phyloP scores from a whole-genome alignment of 176 grass and related monocot species.

The Aegilops speltoides region DNA sequence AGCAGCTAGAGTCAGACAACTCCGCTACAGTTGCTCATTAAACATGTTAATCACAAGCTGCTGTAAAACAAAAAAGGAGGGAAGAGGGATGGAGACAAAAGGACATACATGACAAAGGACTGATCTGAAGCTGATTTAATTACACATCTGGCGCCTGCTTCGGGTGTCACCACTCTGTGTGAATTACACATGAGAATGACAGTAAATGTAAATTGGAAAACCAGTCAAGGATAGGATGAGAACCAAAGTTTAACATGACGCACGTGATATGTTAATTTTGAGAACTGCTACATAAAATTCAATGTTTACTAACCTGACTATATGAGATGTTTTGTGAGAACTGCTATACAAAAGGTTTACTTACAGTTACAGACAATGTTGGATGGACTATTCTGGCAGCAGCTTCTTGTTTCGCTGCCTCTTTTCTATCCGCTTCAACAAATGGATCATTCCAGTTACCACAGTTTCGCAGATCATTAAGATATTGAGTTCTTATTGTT shows the following conservation, averaged over 20 bases:
- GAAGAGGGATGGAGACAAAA: neutral
- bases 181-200: conserved; percentile 18
- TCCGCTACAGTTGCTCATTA: neutral
- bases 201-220: conserved; percentile 21
- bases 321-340: neutral
- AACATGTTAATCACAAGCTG: neutral
- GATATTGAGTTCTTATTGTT: conserved; percentile 55
- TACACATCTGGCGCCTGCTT: conserved; percentile 37
- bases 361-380: conserved; percentile 36
- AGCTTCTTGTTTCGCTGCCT: conserved; percentile 55
- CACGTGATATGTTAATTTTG: neutral
- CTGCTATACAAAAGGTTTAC: conserved; percentile 11
- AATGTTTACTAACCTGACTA: conserved; percentile 19
- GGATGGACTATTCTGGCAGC: conserved; percentile 61
- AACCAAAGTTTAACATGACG: conserved; percentile 7
- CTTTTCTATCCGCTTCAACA: conserved; percentile 70
- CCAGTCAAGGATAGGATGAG: neutral
- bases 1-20: neutral
- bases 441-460: conserved; percentile 74
- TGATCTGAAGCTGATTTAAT: neutral
- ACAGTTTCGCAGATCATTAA: conserved; percentile 34
- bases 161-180: conserved; percentile 38
- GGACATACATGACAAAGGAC: conserved; percentile 17
- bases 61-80: neutral
- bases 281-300: conserved; percentile 7